Evolutionary conservation across 768 basidiomycete species (phyloP), one percentile per base, ranked within the genome.

Genomic region (Paxillus rubicundulus): DNA sequence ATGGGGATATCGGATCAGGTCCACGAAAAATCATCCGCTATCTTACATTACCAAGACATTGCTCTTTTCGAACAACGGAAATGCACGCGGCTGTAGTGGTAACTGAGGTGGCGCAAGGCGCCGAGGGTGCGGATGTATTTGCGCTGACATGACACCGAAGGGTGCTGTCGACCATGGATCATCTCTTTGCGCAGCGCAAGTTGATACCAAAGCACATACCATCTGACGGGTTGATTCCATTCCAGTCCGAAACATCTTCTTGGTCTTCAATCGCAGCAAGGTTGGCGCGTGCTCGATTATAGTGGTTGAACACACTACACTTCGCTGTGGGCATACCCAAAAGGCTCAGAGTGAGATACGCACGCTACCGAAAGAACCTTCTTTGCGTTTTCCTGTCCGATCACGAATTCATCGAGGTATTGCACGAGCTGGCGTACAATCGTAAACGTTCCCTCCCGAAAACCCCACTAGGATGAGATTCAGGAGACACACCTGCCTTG

Each of bases 331-430:
- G 18, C 28, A 36, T 14, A 52, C n/a, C 47, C 21, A 20, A 45
- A 53, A 44, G 42, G 48, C 42, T 24, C 12, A 27, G 27, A n/a
- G 9, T 21, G 41, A 38, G 20, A 43, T 39, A 82, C 92, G 67
- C 71, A 93, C 92, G 94, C 95, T 43, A 98, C 95, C 34, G 92
- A 89, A 30, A 98, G 80, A 20, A 90, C 86, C 65, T 93, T 92
- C 81, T 98, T 98, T 3, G 95, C 94, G 53, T 78, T 81, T 59
- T 91, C 88, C 67, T 98, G 95, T 1, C 95, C 95, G 16, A 98
- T 80, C 34, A 98, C 84, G 63, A 87, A 97, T 64, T 92, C 85
- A 59, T 92, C 86, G 36, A 97, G 80, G 68, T 92, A 94, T 65
- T 87, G 80, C 7, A 85, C 86, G 40, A 96, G 81, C 91, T 95